Evolutionary conservation across 75 land plant genomes (phyloP), one percentile per base, ranked within the genome.

Genomic region (Sequoia sempervirens): DNA sequence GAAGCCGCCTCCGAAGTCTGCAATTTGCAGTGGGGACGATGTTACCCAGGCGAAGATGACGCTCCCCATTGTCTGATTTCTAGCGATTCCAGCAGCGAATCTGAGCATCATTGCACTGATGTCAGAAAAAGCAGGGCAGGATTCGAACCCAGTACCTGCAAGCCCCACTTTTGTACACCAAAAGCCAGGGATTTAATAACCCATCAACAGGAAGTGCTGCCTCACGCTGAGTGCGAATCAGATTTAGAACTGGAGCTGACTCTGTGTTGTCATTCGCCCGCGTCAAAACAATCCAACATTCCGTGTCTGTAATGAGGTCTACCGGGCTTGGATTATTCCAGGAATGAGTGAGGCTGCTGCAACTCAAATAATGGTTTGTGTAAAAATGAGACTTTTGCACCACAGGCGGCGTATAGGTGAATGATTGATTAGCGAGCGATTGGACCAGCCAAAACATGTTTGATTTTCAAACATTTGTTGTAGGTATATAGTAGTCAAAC

Each of bases 271-370:
- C 66, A 61, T 6, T 61, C 66, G n/a, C 66, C 66, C 4, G 8
- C 4, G 7, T 5, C 26, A 20, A 61, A 61, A 23, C 66, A 61
- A 5, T 61, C 26, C 5, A 61, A 61, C 23, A 23, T 85, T 12
- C 91, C 88, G 38, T n/a, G 75, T 37, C 84, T 85, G 87, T n/a
- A 87, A 37, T 88, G 85, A 28, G 52, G 56, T 70, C 52, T 90
- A 7, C 74, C 73, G 18, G 78, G 84, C 85, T 86, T 87, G 76
- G 81, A 88, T 58, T 88, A 53, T 1, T n/a, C n/a, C n/a, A n/a
- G n/a, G n/a, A n/a, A n/a, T 41, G n/a, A n/a, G n/a, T 85, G 78
- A 85, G 4, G 47, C 58, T 34, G 80, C 81, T 45, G 13, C 36
- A 30, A 85, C 85, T 14, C 15, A 20, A 61, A 61, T 61, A 61